These are phyloP conservation scores for Teratosphaeria epicoccoides DNA, from an alignment of 2,329 filamentous ascomycete species.

Conservation along the genomic window DNA sequence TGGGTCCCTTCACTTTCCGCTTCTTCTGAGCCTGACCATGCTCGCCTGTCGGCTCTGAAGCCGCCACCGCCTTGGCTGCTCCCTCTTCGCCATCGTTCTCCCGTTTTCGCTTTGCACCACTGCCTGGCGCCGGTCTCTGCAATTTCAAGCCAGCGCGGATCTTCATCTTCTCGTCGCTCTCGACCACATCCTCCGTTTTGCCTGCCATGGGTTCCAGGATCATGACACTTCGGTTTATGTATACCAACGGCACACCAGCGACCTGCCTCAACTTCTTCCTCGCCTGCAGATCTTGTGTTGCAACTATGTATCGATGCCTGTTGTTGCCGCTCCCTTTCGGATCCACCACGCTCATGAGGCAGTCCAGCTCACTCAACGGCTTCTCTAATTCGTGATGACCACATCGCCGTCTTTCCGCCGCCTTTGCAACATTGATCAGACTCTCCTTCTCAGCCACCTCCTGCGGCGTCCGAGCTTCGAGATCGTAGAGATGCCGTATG, in stretches of 20 bases:
- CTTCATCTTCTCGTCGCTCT: slow-evolving; percentile 62
- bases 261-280: slow-evolving; percentile 55
- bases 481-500: slow-evolving; percentile 64
- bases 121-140: slow-evolving; percentile 11
- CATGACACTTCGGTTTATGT: slow-evolving; percentile 70
- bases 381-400: slow-evolving; percentile 66
- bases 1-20: slow-evolving; percentile 50
- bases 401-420: slow-evolving; percentile 64
- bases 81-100: slow-evolving; percentile 16
- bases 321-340: slow-evolving; percentile 61
- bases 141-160: slow-evolving; percentile 55
- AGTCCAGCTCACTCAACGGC: slow-evolving; percentile 59
- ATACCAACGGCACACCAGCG: slow-evolving; percentile 64
- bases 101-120: slow-evolving; percentile 21
- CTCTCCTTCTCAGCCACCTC: slow-evolving; percentile 31
- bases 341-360: slow-evolving; percentile 65
- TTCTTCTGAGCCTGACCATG: slow-evolving; percentile 35
- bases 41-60: slow-evolving; percentile 25
- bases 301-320: slow-evolving; percentile 70
- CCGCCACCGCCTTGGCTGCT: slow-evolving; percentile 12
- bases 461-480: slow-evolving; percentile 10
- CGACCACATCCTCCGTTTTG: slow-evolving; percentile 51
- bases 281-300: slow-evolving; percentile 58
- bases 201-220: slow-evolving; percentile 67
- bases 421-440: slow-evolving; percentile 67